Conservation (phyloP, 306 rosid genomes). For the Corylus americana region DNA sequence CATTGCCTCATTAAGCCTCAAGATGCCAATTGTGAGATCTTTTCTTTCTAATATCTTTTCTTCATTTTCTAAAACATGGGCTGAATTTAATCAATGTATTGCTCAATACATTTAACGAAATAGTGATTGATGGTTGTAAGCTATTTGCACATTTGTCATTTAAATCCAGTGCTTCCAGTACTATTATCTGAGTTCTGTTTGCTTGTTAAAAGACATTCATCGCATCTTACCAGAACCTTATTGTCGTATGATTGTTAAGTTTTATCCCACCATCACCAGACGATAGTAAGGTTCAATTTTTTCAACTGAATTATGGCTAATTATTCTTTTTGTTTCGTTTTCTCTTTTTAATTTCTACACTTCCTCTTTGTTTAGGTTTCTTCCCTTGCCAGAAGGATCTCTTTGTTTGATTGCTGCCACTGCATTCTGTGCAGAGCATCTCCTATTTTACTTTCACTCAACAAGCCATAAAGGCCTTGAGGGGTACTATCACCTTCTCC, state of each 20-base stretch:
- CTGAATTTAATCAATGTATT: not conserved
- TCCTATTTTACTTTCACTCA: slow-evolving; percentile 91
- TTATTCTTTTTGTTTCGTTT: slow-evolving; percentile 10
- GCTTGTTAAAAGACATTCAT: not conserved
- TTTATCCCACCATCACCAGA: not conserved
- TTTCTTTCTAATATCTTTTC: not conserved
- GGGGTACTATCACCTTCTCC: slow-evolving; percentile 86
- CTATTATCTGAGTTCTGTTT: not conserved
- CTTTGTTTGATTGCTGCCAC: slow-evolving; percentile 74
- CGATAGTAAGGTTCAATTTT: not conserved
- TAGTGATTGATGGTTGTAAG: not conserved
- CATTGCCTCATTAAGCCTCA: not conserved
- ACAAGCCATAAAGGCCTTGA: slow-evolving; percentile 90
- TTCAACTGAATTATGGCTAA: slow-evolving; percentile 18
- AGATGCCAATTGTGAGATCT: not conserved
- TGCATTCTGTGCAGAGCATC: slow-evolving; percentile 87
- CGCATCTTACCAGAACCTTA: not conserved
- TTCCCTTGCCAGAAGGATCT: slow-evolving; percentile 73
- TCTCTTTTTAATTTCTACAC: not conserved
- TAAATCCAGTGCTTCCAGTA: not conserved
- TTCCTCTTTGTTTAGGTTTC: slow-evolving; percentile 41
- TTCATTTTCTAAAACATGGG: not conserved
- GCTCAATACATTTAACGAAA: not conserved
- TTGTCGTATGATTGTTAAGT: not conserved
- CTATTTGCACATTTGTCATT: not conserved